Conservation (phyloP, 768 basidiomycete species). For the Macrolepiota fuliginosa region DNA sequence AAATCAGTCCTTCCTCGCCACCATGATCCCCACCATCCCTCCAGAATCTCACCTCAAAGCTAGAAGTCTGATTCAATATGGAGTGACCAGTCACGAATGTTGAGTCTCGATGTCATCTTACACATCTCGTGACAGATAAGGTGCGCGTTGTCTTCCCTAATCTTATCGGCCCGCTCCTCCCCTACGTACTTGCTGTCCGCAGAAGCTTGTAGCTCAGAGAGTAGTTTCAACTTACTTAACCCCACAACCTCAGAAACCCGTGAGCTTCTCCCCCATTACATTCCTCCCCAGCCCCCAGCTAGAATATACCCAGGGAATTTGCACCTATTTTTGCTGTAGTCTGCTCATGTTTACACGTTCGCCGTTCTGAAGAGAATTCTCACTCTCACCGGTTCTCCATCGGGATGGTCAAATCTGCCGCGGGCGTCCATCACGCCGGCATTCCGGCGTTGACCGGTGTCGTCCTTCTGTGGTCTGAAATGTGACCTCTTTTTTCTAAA, state of each 20-base stretch:
- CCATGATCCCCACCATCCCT: neutral
- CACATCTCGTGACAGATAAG: conserved; percentile 14
- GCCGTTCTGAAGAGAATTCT: conserved; percentile 14
- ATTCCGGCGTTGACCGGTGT: conserved; percentile 10
- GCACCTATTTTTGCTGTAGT: neutral
- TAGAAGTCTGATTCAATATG: conserved; percentile 11
- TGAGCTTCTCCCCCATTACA: neutral
- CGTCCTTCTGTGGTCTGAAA: neutral
- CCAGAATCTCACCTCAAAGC: conserved; percentile 9
- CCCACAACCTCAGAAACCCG: conserved; percentile 2
- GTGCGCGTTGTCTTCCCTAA: conserved; percentile 17
- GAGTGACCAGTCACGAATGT: conserved; percentile 1
- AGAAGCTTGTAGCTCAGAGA: neutral
- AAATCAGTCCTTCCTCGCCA: neutral
- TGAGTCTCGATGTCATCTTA: conserved; percentile 8
- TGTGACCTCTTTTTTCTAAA: neutral
- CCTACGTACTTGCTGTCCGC: neutral
- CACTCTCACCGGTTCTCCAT: conserved; percentile 26
- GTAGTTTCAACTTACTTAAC: neutral
- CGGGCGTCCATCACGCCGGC: conserved; percentile 12
- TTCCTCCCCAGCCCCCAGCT: neutral
- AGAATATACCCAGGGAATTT: neutral
- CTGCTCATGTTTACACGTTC: conserved; percentile 9
- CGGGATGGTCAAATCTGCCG: conserved; percentile 11
- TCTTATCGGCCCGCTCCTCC: conserved; percentile 6